These are phyloP conservation scores for Aspergillus alliaceus DNA, from an alignment of 2,329 filamentous ascomycete species.

Conservation along the genomic window DNA sequence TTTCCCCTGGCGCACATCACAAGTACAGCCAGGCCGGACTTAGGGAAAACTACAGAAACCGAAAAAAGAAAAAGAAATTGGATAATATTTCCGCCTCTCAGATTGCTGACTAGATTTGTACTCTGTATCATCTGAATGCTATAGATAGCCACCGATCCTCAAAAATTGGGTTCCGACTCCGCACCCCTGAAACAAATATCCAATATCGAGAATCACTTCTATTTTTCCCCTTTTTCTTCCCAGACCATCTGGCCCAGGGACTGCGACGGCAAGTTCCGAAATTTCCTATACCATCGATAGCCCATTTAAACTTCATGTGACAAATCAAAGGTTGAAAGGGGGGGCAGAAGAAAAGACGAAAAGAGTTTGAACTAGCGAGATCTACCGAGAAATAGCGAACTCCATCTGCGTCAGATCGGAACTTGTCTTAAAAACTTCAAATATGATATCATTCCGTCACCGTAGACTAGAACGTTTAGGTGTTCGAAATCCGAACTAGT, in stretches of 20 bases:
- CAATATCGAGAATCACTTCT: not conserved
- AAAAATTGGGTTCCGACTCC: not conserved
- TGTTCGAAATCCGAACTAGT: not conserved
- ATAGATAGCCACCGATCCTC: not conserved
- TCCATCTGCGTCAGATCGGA: not conserved
- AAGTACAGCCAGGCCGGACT: not conserved
- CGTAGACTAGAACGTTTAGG: too few species aligned
- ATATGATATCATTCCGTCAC: not conserved
- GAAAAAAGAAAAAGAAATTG: not conserved
- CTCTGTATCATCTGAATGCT: not conserved
- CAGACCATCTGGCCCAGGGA: not conserved
- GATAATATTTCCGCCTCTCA: not conserved
- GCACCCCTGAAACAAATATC: not conserved
- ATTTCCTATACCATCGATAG: not conserved
- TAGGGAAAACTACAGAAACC: too few species aligned
- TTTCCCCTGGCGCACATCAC: too few species aligned
- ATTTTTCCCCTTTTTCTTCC: not conserved
- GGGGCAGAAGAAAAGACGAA: not conserved
- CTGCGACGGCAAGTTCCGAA: not conserved
- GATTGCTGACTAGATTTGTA: not conserved
- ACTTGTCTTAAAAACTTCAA: too few species aligned
- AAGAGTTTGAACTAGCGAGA: constrained; percentile 1
- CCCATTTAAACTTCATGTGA: not conserved
- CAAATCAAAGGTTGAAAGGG: not conserved
- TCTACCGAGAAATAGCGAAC: not conserved